Evolutionary conservation across 2,329 filamentous ascomycete species (phyloP), one percentile per base, ranked within the genome.

Genomic region (Hypomyces perniciosus): DNA sequence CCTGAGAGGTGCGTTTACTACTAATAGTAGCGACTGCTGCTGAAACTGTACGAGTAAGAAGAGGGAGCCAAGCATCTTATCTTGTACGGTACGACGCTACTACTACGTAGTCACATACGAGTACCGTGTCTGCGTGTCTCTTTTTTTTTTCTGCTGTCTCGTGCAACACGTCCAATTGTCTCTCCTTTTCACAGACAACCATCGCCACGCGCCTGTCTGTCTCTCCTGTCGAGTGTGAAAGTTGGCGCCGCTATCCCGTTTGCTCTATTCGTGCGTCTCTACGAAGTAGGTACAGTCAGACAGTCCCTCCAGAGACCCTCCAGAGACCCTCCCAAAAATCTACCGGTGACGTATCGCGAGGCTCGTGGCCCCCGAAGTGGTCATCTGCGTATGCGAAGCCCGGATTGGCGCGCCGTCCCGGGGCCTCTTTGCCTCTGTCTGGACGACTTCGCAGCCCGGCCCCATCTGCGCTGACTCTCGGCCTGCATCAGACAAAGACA

Each of bases 331-430:
- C 42, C 44, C 42, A 50, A 53, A 45, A 13, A 41, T 12, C 47
- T 40, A 41, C 35, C 51, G 37, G 51, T 53, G 51, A 53, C 51
- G 51, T 53, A 53, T 53, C 51, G 46, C 43, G 42, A 53, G 51
- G 46, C 34, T 50, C 48, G 52, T 47, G 46, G 47, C 34, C 38
- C 45, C 31, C 48, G 43, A 43, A 26, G 46, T 44, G 53, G 53
- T 57, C 48, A 55, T 55, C 53, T 54, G 55, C 48, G 42, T 49
- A 20, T 34, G 48, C 27, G 27, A 39, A 48, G 40, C 9, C 45
- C 48, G 34, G 33, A 49, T 49, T 41, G 50, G 45, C 45, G 44
- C 40, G 37, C 42, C 47, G 46, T 29, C 39, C 39, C 37, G 20
- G 44, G 28, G 33, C 38, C 44, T 29, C 41, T 39, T 41, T 45